Base-by-base conservation (phyloP, 108 stramenopile genomes). In the Fistulifera solaris region DNA sequence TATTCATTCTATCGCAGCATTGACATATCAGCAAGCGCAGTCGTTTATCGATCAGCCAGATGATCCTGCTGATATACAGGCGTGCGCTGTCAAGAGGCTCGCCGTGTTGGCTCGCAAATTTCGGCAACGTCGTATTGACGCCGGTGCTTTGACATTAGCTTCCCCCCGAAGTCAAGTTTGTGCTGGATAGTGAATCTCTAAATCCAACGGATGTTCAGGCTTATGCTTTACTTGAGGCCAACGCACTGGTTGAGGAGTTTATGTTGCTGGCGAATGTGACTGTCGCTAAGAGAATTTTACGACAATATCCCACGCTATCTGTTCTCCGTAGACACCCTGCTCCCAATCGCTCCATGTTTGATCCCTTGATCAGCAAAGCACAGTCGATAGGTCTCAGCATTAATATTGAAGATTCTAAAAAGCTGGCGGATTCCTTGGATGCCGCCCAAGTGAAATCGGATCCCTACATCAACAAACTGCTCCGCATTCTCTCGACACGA, bases 211-310 rank as follows among this genome's bases (percentile, higher is more conserved):
- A 98, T 73, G 97, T 99, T 15, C 85, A 93, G 62, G 76, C 83
- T 2, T 98, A 98, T 61, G 73, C 78, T 23, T 62, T 91, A 38
- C 72, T 85, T 47, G 94, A 98, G 54, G 88, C 96, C 1, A 98
- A 96, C 63, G 70, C 83, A 13, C 47, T 94, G 35, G 97, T 99
- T 10, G 97, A 98, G 63, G 99, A 99, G 64, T 98, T 98, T 60
- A 99, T 99, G 99, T 77, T 99, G 17, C 60, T 98, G 31, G 99
- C 97, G 17, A 99, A 99, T 63, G 96, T 99, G 40, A 93, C 95
- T 10, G 99, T 99, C 8, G 75, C 91, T 10, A 96, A 96, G 62
- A 91, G 92, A 40, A 96, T 96, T 25, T 68, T 93, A 0, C 61
- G 94, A 16, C 79, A 85, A 40, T 98, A 83, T 56, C 97, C 97